These are phyloP conservation scores for Leccinum fibrillosum DNA, from an alignment of 768 basidiomycete genomes.

Conservation along the genomic window DNA sequence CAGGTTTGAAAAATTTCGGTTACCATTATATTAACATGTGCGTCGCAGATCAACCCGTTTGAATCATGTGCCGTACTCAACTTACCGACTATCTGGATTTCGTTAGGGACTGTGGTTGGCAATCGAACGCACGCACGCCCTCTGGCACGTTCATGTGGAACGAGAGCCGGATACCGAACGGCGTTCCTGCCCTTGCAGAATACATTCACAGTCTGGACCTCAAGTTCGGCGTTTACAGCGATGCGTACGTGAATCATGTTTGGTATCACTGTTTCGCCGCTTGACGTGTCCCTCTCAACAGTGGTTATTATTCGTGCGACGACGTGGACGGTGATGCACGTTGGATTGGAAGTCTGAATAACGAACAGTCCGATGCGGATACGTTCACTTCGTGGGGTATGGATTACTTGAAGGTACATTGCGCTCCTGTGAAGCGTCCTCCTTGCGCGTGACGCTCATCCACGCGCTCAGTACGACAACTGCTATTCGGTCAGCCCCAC, in stretches of 20 bases:
- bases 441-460: neutral
- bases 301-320: slow-evolving; percentile 13
- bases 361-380: slow-evolving; percentile 8
- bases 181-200: slow-evolving; percentile 10
- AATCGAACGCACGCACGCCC: slow-evolving; percentile 1
- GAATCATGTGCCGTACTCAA: neutral
- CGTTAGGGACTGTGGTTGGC: slow-evolving; percentile 15
- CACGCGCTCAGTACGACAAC: slow-evolving; percentile 10
- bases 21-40: slow-evolving; percentile 12
- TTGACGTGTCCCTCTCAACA: neutral
- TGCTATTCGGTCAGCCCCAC: slow-evolving; percentile 5
- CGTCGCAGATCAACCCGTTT: neutral
- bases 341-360: slow-evolving; percentile 8
- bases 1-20: slow-evolving; percentile 2
- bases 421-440: too few species aligned
- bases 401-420: slow-evolving; percentile 14
- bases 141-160: slow-evolving; percentile 10
- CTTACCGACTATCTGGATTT: neutral
- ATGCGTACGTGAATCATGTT: slow-evolving; percentile 6
- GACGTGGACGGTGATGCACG: neutral
- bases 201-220: slow-evolving; percentile 11
- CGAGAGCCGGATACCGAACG: slow-evolving; percentile 5
- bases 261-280: neutral
- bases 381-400: slow-evolving; percentile 6
- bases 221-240: slow-evolving; percentile 8